Evolutionary conservation across 306 rosid species (phyloP), one percentile per base, ranked within the genome.

Genomic region (Gastrolobium villosum): DNA sequence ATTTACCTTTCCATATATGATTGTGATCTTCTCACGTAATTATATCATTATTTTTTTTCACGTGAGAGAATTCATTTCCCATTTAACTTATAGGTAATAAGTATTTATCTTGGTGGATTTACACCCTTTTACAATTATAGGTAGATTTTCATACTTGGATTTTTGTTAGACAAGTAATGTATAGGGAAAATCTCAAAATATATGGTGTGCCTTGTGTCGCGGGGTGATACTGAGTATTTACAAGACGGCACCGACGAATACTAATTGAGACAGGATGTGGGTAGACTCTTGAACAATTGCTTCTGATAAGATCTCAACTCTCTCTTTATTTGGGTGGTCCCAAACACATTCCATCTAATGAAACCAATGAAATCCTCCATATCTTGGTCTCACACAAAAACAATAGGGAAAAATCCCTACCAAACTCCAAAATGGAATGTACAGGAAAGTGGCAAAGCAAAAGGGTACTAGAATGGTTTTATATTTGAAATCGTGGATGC

Each of bases 201-300:
- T 40, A 69, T 60, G 44, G 43, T 31, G 72, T 75, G 86, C 68
- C 83, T 68, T 71, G 8, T 59, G 77, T 39, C 35, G 68, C 73
- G 43, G 81, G 59, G 81, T 65, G 61, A 61, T 79, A 66, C n/a
- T 41, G 69, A 52, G 75, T 31, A 70, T 69, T 86, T 61, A 72
- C 81, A 73, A 65, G 84, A 55, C 84, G 89, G 90, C 89, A 89
- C 96, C 89, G 89, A 91, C 93, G 81, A 70, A 68, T 48, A 64
- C 65, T 75, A 69, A 11, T 34, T 37, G 57, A 78, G 85, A 85
- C 83, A 81, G 13, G 73, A 34, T 75, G 86, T 50, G 46, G 83
- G 72, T 31, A 57, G 76, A 80, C 52, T 67, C 39, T 48, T 69
- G 46, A 83, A 86, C 91, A 89, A 35, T 79, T 62, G 56, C 41